These are phyloP conservation scores for Akanthomyces dipterigenus DNA, from an alignment of 2,329 filamentous ascomycete genomes.

Conservation along the genomic window DNA sequence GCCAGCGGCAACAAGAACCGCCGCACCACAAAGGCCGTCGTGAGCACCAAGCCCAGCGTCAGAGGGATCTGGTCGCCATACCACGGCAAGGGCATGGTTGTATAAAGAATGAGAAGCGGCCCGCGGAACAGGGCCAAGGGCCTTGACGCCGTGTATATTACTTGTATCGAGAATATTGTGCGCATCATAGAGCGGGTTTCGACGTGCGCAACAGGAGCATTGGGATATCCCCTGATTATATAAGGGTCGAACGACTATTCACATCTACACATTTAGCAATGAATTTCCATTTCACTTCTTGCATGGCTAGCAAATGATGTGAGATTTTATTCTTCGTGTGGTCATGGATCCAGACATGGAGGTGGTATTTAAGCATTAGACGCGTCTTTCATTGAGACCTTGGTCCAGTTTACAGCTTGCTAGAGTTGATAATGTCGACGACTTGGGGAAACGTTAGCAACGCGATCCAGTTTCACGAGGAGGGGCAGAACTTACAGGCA, in stretches of 20 bases:
- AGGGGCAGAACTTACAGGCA: constrained; percentile 58
- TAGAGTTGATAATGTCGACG: constrained; percentile 52
- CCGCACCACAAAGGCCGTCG: constrained; percentile 56
- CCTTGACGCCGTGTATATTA: constrained; percentile 9
- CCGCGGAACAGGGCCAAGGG: neutral
- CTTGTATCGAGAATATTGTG: constrained; percentile 5
- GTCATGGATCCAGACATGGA: neutral
- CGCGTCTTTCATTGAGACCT: neutral
- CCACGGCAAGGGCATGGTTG: constrained; percentile 51
- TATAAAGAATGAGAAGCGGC: constrained; percentile 29
- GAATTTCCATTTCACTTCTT: neutral
- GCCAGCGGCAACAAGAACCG: constrained; percentile 69
- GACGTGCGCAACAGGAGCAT: constrained; percentile 8
- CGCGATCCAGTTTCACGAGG: neutral
- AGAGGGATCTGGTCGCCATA: constrained; percentile 67
- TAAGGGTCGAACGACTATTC: constrained; percentile 6
- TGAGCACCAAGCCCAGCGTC: constrained; percentile 58
- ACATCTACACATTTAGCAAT: constrained; percentile 9
- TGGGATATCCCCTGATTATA: constrained; percentile 8
- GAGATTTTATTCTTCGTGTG: constrained; percentile 3
- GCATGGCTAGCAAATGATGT: neutral
- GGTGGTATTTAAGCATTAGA: constrained; percentile 12
- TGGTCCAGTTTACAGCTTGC: constrained; percentile 34
- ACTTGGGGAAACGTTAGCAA: constrained; percentile 31
- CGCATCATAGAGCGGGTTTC: constrained; percentile 8